Percentiles rank a stretch among this genome's conserved stretches.
Evolutionary conservation across 371 early-diverging fungal species (phyloP).

Genomic region (Apophysomyces variabilis): DNA sequence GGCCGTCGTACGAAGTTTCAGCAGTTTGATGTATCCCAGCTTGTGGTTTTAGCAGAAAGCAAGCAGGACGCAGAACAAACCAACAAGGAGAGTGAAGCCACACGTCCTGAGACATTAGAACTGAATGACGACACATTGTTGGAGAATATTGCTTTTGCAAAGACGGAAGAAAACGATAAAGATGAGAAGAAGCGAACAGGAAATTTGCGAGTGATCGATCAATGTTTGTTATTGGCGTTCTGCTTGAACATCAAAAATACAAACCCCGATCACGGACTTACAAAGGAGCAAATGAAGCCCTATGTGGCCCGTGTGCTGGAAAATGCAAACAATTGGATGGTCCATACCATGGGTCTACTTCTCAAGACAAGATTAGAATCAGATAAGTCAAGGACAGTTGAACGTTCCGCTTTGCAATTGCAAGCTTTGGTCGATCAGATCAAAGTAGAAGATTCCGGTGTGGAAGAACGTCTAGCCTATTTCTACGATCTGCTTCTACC

Average conservation of each 20-base stretch:
- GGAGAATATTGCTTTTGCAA: constrained; percentile 74
- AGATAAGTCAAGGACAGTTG: constrained; percentile 86
- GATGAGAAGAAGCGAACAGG: constrained; percentile 54
- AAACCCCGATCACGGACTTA: constrained; percentile 91
- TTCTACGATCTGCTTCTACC: constrained; percentile 82
- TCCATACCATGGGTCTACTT: constrained; percentile 92
- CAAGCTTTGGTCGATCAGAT: constrained; percentile 96
- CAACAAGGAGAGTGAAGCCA: constrained; percentile 19
- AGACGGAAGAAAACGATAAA: constrained; percentile 43
- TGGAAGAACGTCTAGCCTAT: constrained; percentile 79
- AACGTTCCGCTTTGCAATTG: constrained; percentile 89
- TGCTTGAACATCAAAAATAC: constrained; percentile 93
- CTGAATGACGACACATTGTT: constrained; percentile 92
- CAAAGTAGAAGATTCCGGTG: constrained; percentile 74
- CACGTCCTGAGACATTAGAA: constrained; percentile 70
- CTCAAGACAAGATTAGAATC: constrained; percentile 90
- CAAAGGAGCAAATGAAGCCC: constrained; percentile 92
- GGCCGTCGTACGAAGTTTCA: constrained; percentile 96
- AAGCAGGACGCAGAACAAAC: constrained; percentile 15
- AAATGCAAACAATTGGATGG: constrained; percentile 96
- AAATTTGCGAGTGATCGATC: constrained; percentile 78
- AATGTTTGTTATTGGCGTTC: constrained; percentile 86
- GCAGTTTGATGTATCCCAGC: constrained; percentile 80
- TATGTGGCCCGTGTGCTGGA: constrained; percentile 90
- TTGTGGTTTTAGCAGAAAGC: constrained; percentile 89